These are phyloP conservation scores for Sclerotinia trifoliorum DNA, from an alignment of 2,329 filamentous ascomycete species.

Conservation along the genomic window DNA sequence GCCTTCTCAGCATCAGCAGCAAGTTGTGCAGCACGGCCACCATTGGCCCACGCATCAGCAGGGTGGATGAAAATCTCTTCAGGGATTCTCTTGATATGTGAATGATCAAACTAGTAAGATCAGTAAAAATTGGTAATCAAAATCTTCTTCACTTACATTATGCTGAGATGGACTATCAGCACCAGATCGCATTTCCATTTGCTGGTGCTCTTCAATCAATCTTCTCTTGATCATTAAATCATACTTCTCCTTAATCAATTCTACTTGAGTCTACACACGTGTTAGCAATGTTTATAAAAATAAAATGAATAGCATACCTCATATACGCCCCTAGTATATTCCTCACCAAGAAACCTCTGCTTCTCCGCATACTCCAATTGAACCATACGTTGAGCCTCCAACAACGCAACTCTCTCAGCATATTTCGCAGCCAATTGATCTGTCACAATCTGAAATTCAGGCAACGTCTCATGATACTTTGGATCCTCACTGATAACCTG, in stretches of 20 bases:
- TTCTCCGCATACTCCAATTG: slow-evolving; percentile 25
- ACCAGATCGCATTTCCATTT: slow-evolving; percentile 23
- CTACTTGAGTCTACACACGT: slow-evolving; percentile 19
- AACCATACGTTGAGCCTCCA: slow-evolving; percentile 23
- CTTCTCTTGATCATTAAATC: slow-evolving; percentile 30
- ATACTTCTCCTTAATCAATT: slow-evolving; percentile 28
- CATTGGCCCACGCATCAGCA: slow-evolving; percentile 17
- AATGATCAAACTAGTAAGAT: slow-evolving; percentile 29
- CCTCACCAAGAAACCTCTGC: slow-evolving; percentile 22
- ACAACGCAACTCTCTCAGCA: slow-evolving; percentile 24
- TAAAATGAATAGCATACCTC: slow-evolving; percentile 28
- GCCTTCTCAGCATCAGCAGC: slow-evolving; percentile 22
- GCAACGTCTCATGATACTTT: slow-evolving; percentile 34
- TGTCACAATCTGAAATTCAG: slow-evolving; percentile 34
- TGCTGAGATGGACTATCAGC: slow-evolving; percentile 31
- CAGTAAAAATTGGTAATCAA: slow-evolving; percentile 14
- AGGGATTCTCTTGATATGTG: slow-evolving; percentile 19
- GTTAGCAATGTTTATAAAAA: slow-evolving; percentile 21
- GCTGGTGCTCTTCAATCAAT: slow-evolving; percentile 28
- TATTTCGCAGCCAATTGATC: slow-evolving; percentile 29
- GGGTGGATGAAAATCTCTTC: slow-evolving; percentile 9
- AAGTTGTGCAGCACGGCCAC: slow-evolving; percentile 17
- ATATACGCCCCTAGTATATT: slow-evolving; percentile 28
- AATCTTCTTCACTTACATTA: slow-evolving; percentile 30
- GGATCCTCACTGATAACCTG: slow-evolving; percentile 30